Conservation (phyloP, 75 land plant genomes). For the Adiantum capillusveneris region DNA sequence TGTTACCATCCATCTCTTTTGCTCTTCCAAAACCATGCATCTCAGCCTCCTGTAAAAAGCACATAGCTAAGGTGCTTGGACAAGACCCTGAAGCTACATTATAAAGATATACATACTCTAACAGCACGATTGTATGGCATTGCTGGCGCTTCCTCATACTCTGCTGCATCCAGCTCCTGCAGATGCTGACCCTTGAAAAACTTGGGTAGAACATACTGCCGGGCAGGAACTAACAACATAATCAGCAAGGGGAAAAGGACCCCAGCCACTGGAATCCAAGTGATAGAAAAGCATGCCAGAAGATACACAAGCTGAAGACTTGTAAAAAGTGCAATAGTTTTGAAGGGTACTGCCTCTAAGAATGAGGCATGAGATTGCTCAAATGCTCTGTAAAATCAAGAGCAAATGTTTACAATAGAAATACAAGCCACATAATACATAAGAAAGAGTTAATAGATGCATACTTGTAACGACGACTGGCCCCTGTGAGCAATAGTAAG, state of each 20-base stretch:
- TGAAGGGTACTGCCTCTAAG: constrained; percentile 87
- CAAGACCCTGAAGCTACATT: not conserved
- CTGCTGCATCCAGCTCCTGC: constrained; percentile 89
- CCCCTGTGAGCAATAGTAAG: constrained; percentile 63
- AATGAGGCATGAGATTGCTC: constrained; percentile 69
- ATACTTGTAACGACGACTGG: constrained; percentile 74
- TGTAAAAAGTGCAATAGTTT: constrained; percentile 59
- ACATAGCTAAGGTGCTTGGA: not conserved
- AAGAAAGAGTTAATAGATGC: not conserved
- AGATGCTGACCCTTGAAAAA: constrained; percentile 76
- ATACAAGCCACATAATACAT: no score
- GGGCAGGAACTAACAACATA: constrained; percentile 75
- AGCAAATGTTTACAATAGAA: no score
- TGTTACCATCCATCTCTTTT: not conserved
- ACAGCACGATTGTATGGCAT: constrained; percentile 33
- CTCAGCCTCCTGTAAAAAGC: constrained; percentile 29
- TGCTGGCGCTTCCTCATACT: constrained; percentile 81
- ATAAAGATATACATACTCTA: constrained; percentile 29
- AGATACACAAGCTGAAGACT: constrained; percentile 70
- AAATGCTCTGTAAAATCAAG: constrained; percentile 42
- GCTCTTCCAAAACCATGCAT: constrained; percentile 10
- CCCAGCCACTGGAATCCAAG: constrained; percentile 96
- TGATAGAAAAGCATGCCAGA: constrained; percentile 73
- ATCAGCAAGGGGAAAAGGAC: constrained; percentile 84
- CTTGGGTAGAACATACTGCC: constrained; percentile 77